Base-by-base conservation (phyloP, 1,284 basidiomycete genomes). In the Sporisorium iseilematis-ciliati region DNA sequence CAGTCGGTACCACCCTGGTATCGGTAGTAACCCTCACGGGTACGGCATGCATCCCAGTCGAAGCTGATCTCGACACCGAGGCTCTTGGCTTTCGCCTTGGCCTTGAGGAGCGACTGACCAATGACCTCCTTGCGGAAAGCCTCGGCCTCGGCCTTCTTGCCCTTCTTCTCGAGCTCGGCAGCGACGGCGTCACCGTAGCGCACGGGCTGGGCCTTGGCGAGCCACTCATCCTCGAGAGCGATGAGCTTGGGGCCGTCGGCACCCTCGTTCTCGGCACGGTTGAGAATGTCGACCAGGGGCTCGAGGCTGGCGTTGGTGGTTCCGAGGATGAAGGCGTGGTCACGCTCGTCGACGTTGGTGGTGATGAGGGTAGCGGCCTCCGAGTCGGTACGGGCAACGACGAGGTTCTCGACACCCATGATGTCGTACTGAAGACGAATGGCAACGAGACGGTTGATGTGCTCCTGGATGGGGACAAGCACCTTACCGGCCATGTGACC, bases 1-100 rank as follows among this genome's bases (percentile, higher is more conserved):
- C 94, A 96, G 85, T 93, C 91, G 7, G 95, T 99, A 18, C 96
- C 96, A 69, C 96, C 95, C 86, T 95, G 93, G 89, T 96, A 97
- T 77, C 95, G 91, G 89, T 96, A 98, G 89, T 90, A 97, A 51
- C 95, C 95, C 86, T 98, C 96, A 59, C 95, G 90, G 0, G 96
- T 97, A 61, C 96, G 89, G 49, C 95, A 94, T 25, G 92, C 89
- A 84, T 97, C 93, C 95, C 96, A 98, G 87, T 95, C 89, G 92
- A 93, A 98, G 89, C 86, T 88, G 46, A 85, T 87, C 85, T 89
- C 90, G 71, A 97, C 88, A 46, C 93, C 93, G 84, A 92, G 90
- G 76, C 89, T 90, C 85, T 91, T 89, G 1, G 95, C 95, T 72
- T 97, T 90, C 59, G 87, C 86, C 70, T 92, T 88, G 0, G 94